Evolutionary conservation across 2,329 filamentous ascomycete species (phyloP).

Genomic region (Scytalidium sp.): DNA sequence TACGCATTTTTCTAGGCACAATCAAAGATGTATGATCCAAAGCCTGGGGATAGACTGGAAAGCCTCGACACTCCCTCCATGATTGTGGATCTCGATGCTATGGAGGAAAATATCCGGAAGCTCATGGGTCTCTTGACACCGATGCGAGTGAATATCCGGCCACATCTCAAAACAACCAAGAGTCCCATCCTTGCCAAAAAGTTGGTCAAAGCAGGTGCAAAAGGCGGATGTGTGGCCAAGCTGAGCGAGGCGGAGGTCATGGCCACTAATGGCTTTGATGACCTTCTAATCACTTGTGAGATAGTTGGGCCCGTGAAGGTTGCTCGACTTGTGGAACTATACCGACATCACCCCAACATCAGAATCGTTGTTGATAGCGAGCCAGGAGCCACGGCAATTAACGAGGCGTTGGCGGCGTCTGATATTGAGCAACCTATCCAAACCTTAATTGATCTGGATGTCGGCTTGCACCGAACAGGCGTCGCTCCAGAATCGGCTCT

Average conservation of each 20-base stretch:
- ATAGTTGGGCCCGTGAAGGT: constrained; percentile 46
- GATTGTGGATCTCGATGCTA: constrained; percentile 49
- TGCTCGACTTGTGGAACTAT: constrained; percentile 40
- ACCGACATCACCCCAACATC: constrained; percentile 32
- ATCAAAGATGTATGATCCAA: constrained; percentile 32
- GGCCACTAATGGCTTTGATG: constrained; percentile 40
- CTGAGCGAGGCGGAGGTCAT: constrained; percentile 44
- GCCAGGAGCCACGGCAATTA: constrained; percentile 40
- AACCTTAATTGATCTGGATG: constrained; percentile 46
- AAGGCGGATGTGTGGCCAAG: constrained; percentile 50
- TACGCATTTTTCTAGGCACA: constrained; percentile 4
- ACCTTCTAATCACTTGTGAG: constrained; percentile 50
- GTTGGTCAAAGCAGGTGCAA: constrained; percentile 43
- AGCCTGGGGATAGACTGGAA: constrained; percentile 38
- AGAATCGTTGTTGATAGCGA: constrained; percentile 47
- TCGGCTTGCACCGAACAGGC: constrained; percentile 47
- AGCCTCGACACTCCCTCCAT: constrained; percentile 53
- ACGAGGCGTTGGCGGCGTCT: constrained; percentile 35
- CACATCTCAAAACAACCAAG: constrained; percentile 53
- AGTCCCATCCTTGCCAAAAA: constrained; percentile 40
- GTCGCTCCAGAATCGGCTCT: constrained; percentile 38
- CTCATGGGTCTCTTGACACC: constrained; percentile 7
- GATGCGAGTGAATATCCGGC: constrained; percentile 27
- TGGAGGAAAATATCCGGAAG: constrained; percentile 45
- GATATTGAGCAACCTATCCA: constrained; percentile 35